phyloP scores from a whole-genome alignment of 208 protist genomes.

The Crithidia expoeki region DNA sequence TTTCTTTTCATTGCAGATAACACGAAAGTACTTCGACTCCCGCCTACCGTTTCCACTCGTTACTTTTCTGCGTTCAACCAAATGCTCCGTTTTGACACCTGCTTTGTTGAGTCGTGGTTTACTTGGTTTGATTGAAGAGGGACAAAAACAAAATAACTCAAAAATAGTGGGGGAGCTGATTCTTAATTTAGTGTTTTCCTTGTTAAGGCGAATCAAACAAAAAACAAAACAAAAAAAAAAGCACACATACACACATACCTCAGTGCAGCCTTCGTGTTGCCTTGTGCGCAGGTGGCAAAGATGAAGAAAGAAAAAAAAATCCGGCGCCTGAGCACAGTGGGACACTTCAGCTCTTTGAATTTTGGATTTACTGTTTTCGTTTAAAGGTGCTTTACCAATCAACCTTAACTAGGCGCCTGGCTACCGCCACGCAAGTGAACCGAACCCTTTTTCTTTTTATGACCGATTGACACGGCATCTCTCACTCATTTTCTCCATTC shows the following conservation, averaged over 20 bases:
- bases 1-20: too few species aligned
- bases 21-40: too few species aligned
- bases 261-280: background rate
- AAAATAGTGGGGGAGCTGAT: too few species aligned
- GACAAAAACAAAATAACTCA: too few species aligned
- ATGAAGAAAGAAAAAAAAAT: background rate
- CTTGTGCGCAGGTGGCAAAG: background rate
- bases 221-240: background rate
- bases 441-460: background rate
- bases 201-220: too few species aligned
- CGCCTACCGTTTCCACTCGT: background rate
- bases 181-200: too few species aligned
- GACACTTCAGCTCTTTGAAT: too few species aligned
- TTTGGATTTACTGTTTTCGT: background rate
- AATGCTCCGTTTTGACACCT: background rate
- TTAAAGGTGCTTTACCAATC: background rate
- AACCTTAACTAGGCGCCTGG: slow-evolving; percentile 6
- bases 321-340: too few species aligned
- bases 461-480: background rate
- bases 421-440: background rate
- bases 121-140: too few species aligned
- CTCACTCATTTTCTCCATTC: background rate
- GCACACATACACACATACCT: background rate
- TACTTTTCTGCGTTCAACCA: background rate
- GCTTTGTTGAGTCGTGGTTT: too few species aligned